Base-by-base conservation (phyloP, 805 yeast species). In the Limtongozyma cylindracea region DNA sequence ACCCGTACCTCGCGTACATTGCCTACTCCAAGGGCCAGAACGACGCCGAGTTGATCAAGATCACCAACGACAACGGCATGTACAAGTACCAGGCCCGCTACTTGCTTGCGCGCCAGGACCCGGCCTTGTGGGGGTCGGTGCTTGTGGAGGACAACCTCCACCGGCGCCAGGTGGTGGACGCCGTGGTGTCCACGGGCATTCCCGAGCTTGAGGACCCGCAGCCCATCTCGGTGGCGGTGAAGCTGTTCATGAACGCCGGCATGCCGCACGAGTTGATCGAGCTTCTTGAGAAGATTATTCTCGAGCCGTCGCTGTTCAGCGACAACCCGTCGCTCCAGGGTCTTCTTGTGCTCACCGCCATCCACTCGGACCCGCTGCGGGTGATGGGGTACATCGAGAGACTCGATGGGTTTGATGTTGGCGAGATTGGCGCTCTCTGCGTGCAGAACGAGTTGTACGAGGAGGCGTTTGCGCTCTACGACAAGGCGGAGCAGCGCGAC, bases 51-150 rank as follows among this genome's bases (percentile, higher is more conserved):
- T 61, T 88, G 38, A 64, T 88, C 37, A 58, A 63, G 39, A 80
- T 88, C 46, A 88, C 98, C 32, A 88, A 88, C 45, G 96, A 88
- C 39, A 88, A 88, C 46, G 64, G 88, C 35, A 88, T 88, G 99
- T 88, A 74, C 61, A 88, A 88, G 47, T 84, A 88, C 49, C 98
- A 88, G 56, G 96, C 96, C n/a, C 70, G 96, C 45, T 88, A 88
- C 43, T 57, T 88, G 36, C 61, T 88, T 34, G 56, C 65, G 28
- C 73, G 92, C 45, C 77, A 93, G n/a, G 94, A 88, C 41, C 53
- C 67, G 12, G 57, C 47, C 5, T 57, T 88, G 31, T 88, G 96
- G 95, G 49, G 62, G 25, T 56, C 55, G 32, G 98, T 88, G 4
- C 57, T 88, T 39, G 37, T 53, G 27, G 61, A 58, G 20, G 88